Percentiles rank a stretch among this genome's conserved stretches.
Evolutionary conservation across 371 early-diverging fungal genomes (phyloP).

Genomic region (Mucor ambiguus): DNA sequence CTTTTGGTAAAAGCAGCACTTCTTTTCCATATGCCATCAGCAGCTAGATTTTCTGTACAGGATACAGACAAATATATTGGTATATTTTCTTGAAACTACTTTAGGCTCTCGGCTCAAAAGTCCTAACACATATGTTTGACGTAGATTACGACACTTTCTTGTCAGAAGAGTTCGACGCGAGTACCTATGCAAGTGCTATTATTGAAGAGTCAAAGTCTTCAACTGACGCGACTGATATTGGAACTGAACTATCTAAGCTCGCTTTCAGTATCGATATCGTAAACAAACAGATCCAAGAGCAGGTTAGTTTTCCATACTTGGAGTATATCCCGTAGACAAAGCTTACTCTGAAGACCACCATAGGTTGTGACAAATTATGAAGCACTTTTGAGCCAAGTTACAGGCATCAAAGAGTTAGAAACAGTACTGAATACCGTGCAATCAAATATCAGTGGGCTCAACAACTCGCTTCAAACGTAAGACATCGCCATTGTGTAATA

Average conservation of each 20-base stretch:
- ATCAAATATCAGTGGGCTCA: conserved; percentile 56
- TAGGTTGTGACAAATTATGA: conserved; percentile 77
- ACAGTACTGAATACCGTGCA: conserved; percentile 57
- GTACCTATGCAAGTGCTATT: conserved; percentile 56
- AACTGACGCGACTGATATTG: conserved; percentile 60
- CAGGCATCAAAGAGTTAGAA: conserved; percentile 69
- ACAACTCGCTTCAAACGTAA: conserved; percentile 63
- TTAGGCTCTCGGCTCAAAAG: too few relatives aligned
- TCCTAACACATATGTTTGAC: background rate
- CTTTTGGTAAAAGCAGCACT: background rate
- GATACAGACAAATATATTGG: conserved; percentile 28
- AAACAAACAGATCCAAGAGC: conserved; percentile 78
- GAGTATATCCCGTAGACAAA: background rate
- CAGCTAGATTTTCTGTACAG: conserved; percentile 4
- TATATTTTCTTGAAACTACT: background rate
- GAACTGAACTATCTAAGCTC: conserved; percentile 70
- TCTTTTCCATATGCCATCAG: background rate
- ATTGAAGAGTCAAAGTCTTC: conserved; percentile 47
- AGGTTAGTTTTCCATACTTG: conserved; percentile 42
- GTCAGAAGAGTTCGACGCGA: conserved; percentile 63
- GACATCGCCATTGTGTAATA: background rate
- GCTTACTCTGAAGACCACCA: background rate
- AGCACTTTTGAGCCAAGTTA: conserved; percentile 70
- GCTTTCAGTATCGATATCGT: conserved; percentile 76
- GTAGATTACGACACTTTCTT: conserved; percentile 65